phyloP scores from a whole-genome alignment of 192 early-diverging fungal species.

The Allomyces arbusculus region DNA sequence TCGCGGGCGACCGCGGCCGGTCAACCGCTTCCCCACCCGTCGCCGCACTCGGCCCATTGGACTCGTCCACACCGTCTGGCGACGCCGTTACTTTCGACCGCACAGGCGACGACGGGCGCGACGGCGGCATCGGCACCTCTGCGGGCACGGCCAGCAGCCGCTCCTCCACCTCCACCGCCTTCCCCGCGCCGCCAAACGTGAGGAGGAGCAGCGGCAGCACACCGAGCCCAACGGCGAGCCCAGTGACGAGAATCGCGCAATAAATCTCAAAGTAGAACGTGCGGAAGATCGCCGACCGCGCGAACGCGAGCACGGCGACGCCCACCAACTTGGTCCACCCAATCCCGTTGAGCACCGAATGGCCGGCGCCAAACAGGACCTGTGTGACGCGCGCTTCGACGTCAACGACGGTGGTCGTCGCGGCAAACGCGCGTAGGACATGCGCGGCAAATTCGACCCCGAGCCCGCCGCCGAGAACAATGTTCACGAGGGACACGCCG shows the following conservation, averaged over 20 bases:
- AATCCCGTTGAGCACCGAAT: conserved; percentile 37
- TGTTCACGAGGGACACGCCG: conserved; percentile 39
- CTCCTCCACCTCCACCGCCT: conserved; percentile 7
- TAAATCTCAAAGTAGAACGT: conserved; percentile 51
- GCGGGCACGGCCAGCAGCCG: too few species aligned
- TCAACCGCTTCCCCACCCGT: too few species aligned
- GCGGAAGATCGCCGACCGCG: conserved; percentile 44
- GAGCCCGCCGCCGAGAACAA: conserved; percentile 44
- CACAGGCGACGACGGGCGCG: too few species aligned
- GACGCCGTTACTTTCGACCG: too few species aligned
- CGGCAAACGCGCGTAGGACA: conserved; percentile 32
- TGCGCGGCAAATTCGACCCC: conserved; percentile 49
- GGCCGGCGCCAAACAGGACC: conserved; percentile 1
- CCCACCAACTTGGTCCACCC: conserved; percentile 43
- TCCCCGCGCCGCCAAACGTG: conserved; percentile 20
- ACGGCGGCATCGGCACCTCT: too few species aligned
- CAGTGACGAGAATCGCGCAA: conserved; percentile 31
- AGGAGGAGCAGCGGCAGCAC: conserved; percentile 35
- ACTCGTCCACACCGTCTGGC: too few species aligned
- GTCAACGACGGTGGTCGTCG: conserved; percentile 8
- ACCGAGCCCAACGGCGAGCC: conserved; percentile 34
- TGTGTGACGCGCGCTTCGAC: conserved; percentile 28
- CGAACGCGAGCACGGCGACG: conserved; percentile 43
- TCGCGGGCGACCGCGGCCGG: too few species aligned
- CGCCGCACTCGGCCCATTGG: too few species aligned